Conservation (phyloP, 163 green algal genomes). For the Scenedesmus sp. region DNA sequence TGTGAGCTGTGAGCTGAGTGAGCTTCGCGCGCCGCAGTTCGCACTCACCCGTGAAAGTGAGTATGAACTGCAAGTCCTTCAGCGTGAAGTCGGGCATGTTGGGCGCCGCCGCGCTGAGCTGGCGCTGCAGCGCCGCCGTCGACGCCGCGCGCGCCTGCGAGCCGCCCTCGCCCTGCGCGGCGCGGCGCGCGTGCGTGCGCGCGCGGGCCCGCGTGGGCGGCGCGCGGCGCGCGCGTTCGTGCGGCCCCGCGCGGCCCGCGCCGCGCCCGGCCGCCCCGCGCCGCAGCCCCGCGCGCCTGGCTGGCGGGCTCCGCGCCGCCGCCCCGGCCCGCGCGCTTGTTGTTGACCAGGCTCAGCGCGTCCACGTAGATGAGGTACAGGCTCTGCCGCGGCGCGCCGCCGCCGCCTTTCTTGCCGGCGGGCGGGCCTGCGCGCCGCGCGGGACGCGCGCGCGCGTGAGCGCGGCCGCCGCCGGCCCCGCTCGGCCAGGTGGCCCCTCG, state of each 20-base stretch:
- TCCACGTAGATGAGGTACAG: constrained; percentile 93
- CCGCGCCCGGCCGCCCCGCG: no score
- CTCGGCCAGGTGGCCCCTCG: no score
- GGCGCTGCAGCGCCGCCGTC: constrained; percentile 37
- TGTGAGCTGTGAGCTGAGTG: no score
- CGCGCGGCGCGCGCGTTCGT: no score
- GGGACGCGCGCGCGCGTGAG: no score
- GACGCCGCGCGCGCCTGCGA: constrained; percentile 30
- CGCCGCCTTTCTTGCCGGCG: constrained; percentile 42
- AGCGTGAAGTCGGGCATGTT: constrained; percentile 69
- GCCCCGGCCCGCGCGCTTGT: constrained; percentile 30
- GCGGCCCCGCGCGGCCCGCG: no score
- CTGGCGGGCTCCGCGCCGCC: no score
- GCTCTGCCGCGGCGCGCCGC: constrained; percentile 58
- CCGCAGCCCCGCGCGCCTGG: no score
- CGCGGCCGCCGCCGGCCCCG: no score
- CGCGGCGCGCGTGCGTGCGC: no score
- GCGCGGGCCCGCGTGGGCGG: no score
- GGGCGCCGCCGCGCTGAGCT: constrained; percentile 31
- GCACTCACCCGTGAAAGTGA: constrained; percentile 75
- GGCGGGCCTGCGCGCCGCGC: constrained; percentile 3
- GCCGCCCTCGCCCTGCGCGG: neutral
- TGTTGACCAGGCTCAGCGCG: constrained; percentile 77
- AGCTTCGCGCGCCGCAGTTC: no score
- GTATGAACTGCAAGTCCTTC: constrained; percentile 87